A percentile compares a stretch with the other conserved stretches of the same genome.
These are phyloP conservation scores for Graphilbum sp. DNA, from an alignment of 2,329 filamentous ascomycete genomes.

Conservation along the genomic window DNA sequence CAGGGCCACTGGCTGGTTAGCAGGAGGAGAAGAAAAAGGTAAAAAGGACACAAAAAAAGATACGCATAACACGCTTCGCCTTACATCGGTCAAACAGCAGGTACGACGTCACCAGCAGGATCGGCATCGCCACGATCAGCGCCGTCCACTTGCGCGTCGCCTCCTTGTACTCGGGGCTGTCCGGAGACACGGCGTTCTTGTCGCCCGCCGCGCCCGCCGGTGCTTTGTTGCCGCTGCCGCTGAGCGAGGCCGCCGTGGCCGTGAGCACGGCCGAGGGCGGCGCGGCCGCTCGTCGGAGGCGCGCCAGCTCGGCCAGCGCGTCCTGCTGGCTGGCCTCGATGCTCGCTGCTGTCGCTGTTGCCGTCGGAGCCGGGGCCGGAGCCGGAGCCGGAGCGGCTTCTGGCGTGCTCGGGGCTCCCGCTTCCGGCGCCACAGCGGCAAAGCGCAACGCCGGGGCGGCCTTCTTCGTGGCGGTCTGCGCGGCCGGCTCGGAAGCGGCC, in stretches of 20 bases:
- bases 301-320: slow-evolving; percentile 8
- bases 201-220: slow-evolving; percentile 9
- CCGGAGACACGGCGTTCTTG: slow-evolving; percentile 3
- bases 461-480: too few relatives aligned
- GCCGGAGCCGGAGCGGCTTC: too few relatives aligned
- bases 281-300: slow-evolving; percentile 3
- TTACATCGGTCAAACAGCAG: slow-evolving; percentile 33
- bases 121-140: slow-evolving; percentile 34
- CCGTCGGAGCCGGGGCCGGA: too few relatives aligned
- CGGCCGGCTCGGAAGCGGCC: too few relatives aligned
- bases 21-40: neutral
- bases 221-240: neutral
- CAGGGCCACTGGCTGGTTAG: slow-evolving; percentile 3
- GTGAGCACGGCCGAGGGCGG: slow-evolving; percentile 1
- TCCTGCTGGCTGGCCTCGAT: slow-evolving; percentile 6
- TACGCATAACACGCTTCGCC: too few relatives aligned
- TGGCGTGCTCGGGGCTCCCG: too few relatives aligned
- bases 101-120: slow-evolving; percentile 38
- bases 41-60: neutral
- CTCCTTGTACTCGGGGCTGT: slow-evolving; percentile 24
- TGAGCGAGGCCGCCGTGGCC: neutral
- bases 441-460: too few relatives aligned
- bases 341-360: neutral
- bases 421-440: too few relatives aligned
- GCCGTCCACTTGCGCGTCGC: slow-evolving; percentile 28